Conservation (phyloP, 345 rosid species). For the Euphorbia peplus region DNA sequence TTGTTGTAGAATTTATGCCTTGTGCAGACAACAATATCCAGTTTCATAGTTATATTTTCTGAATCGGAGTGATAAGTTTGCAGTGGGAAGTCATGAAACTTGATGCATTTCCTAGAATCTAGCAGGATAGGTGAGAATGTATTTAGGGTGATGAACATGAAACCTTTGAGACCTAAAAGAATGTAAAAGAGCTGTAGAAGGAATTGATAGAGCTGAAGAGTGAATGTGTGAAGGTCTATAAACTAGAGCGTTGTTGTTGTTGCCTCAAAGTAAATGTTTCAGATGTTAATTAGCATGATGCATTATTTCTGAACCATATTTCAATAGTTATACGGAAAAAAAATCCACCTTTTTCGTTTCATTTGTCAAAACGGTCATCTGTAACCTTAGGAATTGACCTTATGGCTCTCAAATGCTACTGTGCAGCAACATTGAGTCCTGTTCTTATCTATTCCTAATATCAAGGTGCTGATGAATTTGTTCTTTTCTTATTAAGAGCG, state of each 20-base stretch:
- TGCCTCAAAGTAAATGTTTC: constrained; percentile 1
- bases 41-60: neutral
- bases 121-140: neutral
- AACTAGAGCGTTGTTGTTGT: neutral
- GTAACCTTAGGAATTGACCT: neutral
- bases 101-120: constrained; percentile 9
- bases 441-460: no score
- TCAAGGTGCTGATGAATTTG: neutral
- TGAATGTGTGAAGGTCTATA: neutral
- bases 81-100: neutral
- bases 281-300: neutral
- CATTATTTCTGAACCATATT: neutral
- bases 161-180: neutral
- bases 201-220: neutral
- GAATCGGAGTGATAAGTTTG: neutral
- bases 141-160: neutral
- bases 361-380: neutral
- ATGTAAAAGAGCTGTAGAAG: neutral
- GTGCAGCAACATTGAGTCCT: neutral
- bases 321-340: neutral
- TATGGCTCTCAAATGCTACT: neutral
- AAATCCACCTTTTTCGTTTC: neutral
- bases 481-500: neutral
- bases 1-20: neutral
- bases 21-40: neutral